Evolutionary conservation across 768 basidiomycete genomes (phyloP).

Genomic region (Clitopilus hobsonii): DNA sequence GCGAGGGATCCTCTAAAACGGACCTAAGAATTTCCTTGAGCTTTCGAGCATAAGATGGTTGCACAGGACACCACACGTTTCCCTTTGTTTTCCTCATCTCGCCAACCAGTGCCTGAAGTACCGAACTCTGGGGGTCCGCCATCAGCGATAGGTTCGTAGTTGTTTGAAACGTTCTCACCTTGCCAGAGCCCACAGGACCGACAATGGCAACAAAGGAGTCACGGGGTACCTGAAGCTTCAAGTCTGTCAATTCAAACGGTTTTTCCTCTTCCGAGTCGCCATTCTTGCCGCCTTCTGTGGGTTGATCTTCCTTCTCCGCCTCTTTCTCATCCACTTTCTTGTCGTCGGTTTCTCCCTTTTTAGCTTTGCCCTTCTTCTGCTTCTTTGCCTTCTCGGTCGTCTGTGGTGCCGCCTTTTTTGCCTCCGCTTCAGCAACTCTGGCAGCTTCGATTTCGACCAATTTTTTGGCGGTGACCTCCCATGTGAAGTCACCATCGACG

Average conservation of each 20-base stretch:
- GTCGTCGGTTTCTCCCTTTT: neutral
- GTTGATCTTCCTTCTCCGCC: neutral
- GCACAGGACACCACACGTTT: slow-evolving; percentile 27
- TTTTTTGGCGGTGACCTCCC: slow-evolving; percentile 34
- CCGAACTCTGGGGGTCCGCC: slow-evolving; percentile 36
- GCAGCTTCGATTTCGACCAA: slow-evolving; percentile 9
- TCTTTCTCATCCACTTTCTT: slow-evolving; percentile 1
- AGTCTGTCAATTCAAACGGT: slow-evolving; percentile 45
- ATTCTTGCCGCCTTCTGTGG: neutral
- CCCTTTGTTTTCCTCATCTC: slow-evolving; percentile 66
- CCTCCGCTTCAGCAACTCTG: slow-evolving; percentile 12
- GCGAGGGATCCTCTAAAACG: slow-evolving; percentile 50
- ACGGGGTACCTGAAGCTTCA: slow-evolving; percentile 40
- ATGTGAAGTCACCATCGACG: slow-evolving; percentile 46
- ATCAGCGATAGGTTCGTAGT: neutral
- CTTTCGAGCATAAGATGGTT: neutral
- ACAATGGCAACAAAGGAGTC: slow-evolving; percentile 70
- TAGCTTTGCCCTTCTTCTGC: slow-evolving; percentile 3
- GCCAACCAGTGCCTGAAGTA: slow-evolving; percentile 54
- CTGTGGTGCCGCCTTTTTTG: neutral
- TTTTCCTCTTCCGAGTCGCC: slow-evolving; percentile 26
- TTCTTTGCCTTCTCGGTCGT: slow-evolving; percentile 5
- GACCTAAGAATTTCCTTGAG: slow-evolving; percentile 24
- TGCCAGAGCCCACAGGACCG: slow-evolving; percentile 73
- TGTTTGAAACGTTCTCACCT: slow-evolving; percentile 29